These are phyloP conservation scores for Sugiyamaella mastotermitis DNA, from an alignment of 805 yeast species.

Conservation along the genomic window DNA sequence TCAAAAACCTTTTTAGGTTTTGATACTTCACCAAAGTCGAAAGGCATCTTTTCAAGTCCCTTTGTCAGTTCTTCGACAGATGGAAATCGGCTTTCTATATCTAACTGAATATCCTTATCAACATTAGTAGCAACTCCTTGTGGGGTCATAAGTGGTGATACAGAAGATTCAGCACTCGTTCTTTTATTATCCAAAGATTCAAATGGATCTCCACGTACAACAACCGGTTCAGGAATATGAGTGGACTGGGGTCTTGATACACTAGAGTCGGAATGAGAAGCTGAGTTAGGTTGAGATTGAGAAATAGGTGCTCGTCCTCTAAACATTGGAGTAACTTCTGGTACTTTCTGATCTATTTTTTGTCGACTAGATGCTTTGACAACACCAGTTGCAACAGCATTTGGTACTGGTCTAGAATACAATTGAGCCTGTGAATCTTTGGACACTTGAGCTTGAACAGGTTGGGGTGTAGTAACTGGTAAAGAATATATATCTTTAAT, in stretches of 20 bases:
- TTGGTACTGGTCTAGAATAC: constrained; percentile 1
- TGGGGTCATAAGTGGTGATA: background rate
- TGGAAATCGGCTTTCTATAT: constrained; percentile 25
- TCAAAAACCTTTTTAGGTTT: background rate
- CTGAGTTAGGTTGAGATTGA: background rate
- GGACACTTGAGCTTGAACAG: constrained; percentile 2
- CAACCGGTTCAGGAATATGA: too few relatives aligned
- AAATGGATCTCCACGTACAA: constrained; percentile 20
- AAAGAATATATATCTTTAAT: constrained; percentile 29
- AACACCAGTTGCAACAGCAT: background rate
- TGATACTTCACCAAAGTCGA: constrained; percentile 8
- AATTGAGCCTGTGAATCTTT: background rate
- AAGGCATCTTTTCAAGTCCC: constrained; percentile 15
- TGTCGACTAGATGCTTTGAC: background rate
- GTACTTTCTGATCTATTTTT: constrained; percentile 6
- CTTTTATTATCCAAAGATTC: constrained; percentile 1
- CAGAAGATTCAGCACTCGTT: too few relatives aligned
- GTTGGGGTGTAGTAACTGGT: constrained; percentile 3
- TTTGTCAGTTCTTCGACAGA: constrained; percentile 29
- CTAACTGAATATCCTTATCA: background rate
- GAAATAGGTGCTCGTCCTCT: constrained; percentile 20
- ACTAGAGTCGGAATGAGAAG: constrained; percentile 3
- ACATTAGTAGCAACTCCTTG: too few relatives aligned
- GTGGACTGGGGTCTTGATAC: too few relatives aligned
- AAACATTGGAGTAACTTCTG: constrained; percentile 23